Evolutionary conservation across 2,329 filamentous ascomycete genomes (phyloP), one percentile per base, ranked within the genome.

Genomic region (Diaporthe sp.): DNA sequence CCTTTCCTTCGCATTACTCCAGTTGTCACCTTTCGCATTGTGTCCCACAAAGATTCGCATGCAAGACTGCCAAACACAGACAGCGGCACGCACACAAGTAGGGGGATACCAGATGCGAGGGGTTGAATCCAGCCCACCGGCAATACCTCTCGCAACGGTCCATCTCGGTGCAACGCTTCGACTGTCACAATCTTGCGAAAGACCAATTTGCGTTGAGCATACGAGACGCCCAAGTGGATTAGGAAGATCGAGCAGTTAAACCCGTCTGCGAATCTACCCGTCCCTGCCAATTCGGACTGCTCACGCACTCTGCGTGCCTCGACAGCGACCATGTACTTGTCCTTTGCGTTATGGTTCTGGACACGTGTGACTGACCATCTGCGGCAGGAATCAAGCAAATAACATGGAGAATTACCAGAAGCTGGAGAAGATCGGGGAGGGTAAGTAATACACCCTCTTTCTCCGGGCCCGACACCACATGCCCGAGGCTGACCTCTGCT

Each of bases 341-440:
- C n/a, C 53, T 44, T 56, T 25, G 25, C 27, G 39, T 22, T 25
- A 27, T n/a, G 15, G 58, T 9, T 5, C 3, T 50, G 70, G 4
- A 5, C 13, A 39, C 27, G 22, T 8, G 4, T 35, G 12, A 25
- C 74, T 75, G 69, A 75, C 61, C 47, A 42, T 4, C 35, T 47
- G 17, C 13, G 10, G 25, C 50, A 75, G 56, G 61, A 25, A 51
- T 44, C 51, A 22, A 68, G 32, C 8, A 66, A 71, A 47, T 32
- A 75, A n/a, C 9, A 76, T 76, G 75, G 75, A 76, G 84, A 94
- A 94, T 84, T 94, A 94, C 83, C 92, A 94, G 84, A 94, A 94
- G 85, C 90, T 95, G 81, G 93, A 95, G 85, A 95, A 94, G 86
- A 93, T 94, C 78, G 93, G 93, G 81, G 93, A 94, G 87, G 93